Conservation (phyloP, 371 early-diverging fungal species). For the Mortierella polycephala region DNA sequence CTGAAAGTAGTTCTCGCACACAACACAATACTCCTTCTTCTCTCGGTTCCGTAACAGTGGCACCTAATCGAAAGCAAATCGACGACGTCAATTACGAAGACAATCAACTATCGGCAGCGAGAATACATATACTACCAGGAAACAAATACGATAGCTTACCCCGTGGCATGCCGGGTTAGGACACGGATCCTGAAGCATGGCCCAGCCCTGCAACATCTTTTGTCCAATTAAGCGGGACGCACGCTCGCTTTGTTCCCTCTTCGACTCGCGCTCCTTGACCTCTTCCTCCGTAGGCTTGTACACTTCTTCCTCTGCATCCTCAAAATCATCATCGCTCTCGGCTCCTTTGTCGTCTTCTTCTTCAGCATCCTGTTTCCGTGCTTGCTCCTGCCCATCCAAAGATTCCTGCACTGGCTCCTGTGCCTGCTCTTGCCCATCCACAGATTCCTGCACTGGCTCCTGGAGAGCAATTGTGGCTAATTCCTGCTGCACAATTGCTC, state of each 20-base stretch:
- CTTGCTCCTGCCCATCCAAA: conserved; percentile 3
- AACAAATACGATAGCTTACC: conserved; percentile 50
- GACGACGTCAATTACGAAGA: too few relatives aligned
- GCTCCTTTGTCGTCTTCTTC: conserved; percentile 28
- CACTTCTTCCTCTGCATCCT: conserved; percentile 50
- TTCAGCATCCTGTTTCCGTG: conserved; percentile 2
- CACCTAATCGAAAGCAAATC: conserved; percentile 53
- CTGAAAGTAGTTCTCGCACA: conserved; percentile 64
- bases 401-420: conserved; percentile 2
- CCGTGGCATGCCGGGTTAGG: conserved; percentile 68
- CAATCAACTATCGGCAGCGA: not conserved
- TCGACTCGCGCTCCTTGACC: conserved; percentile 30
- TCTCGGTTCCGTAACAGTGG: conserved; percentile 70
- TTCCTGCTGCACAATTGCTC: not conserved
- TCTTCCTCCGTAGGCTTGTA: conserved; percentile 46
- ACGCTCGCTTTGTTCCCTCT: conserved; percentile 67
- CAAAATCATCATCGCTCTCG: conserved; percentile 50
- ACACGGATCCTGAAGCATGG: conserved; percentile 76
- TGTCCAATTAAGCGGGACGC: conserved; percentile 76
- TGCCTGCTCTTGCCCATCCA: not conserved
- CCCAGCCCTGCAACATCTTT: conserved; percentile 76
- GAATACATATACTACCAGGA: not conserved
- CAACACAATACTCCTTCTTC: conserved; percentile 73
- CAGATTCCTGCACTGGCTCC: conserved; percentile 1
- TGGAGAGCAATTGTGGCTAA: conserved; percentile 1